Evolutionary conservation across 2,329 filamentous ascomycete genomes (phyloP), one percentile per base, ranked within the genome.

Genomic region (Cladosporium phlei): DNA sequence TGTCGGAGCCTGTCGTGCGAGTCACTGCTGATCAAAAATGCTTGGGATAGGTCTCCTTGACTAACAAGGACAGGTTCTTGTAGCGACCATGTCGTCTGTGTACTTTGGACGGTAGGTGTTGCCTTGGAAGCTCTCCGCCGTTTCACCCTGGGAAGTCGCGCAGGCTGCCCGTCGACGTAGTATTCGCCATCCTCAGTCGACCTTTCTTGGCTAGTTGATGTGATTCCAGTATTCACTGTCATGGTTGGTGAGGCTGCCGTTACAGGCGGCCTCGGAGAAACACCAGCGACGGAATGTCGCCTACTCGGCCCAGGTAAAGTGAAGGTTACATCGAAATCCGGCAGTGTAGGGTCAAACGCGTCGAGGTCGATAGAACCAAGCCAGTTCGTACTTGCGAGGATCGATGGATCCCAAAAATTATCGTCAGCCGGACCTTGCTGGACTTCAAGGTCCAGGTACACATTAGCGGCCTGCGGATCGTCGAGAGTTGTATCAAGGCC

Each of bases 161-260:
- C 54, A 21, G 52, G 52, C 32, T 57, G 50, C 5, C 57, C 58
- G 32, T 60, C 58, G 12, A 58, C 53, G 34, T 60, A 60, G 46
- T 51, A 57, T 11, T 53, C 44, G 16, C 55, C 56, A 38, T 27
- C 29, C 25, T 46, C 46, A 12, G 38, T 21, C 16, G 5, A 16
- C 30, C 16, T 19, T 3, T 33, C 30, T 33, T 3, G 43, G 35
- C n/a, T 47, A 34, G 12, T 34, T 17, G 30, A 37, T 3, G 29
- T 32, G 6, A 19, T 24, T 9, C 12, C 21, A 3, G 42, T 24
- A 19, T 34, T 29, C 28, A 22, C 19, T 5, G 27, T 27, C 16
- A 16, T 5, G 5, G 19, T 20, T 16, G 42, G 21, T 14, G 21
- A 17, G 10, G 21, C 30, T 11, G n/a, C n/a, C n/a, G n/a, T n/a